Conservation (phyloP, 805 yeast species). For the Torulaspora quercuum region DNA sequence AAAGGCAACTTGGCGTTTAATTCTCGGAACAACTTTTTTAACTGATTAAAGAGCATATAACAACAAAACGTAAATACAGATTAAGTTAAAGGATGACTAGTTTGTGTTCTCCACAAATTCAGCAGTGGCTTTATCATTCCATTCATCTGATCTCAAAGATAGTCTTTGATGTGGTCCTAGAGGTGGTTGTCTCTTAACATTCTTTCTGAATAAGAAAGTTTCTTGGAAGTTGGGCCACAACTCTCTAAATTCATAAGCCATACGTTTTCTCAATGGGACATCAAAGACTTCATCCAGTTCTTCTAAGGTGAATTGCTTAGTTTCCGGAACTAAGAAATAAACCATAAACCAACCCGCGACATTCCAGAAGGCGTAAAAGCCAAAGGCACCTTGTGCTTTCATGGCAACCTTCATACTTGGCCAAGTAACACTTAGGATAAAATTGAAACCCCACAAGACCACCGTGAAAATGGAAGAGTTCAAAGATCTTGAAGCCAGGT, state of each 20-base stretch:
- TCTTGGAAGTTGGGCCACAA: conserved; percentile 45
- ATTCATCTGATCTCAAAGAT: conserved; percentile 58
- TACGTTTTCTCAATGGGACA: conserved; percentile 56
- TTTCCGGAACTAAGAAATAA: conserved; percentile 66
- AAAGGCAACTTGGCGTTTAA: too few relatives aligned
- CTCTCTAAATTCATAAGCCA: conserved; percentile 44
- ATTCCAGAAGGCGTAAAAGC: conserved; percentile 87
- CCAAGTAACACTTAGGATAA: conserved; percentile 71
- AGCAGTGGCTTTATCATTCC: conserved; percentile 58
- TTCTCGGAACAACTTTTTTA: too few relatives aligned
- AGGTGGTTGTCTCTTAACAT: conserved; percentile 50
- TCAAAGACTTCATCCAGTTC: conserved; percentile 69
- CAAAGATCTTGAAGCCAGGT: conserved; percentile 71
- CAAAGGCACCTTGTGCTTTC: conserved; percentile 80
- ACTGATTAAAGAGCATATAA: conserved; percentile 2
- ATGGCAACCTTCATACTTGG: conserved; percentile 65
- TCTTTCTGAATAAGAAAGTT: conserved; percentile 44
- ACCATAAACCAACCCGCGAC: conserved; percentile 65
- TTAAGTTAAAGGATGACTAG: neutral
- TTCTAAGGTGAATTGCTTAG: conserved; percentile 62
- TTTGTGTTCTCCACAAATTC: conserved; percentile 45
- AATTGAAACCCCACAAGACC: conserved; percentile 71
- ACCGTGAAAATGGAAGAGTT: conserved; percentile 81
- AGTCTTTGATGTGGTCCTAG: conserved; percentile 54
- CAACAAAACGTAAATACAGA: conserved; percentile 5